Evolutionary conservation across 208 protist species (phyloP).

Genomic region (Hexamita inflata): DNA sequence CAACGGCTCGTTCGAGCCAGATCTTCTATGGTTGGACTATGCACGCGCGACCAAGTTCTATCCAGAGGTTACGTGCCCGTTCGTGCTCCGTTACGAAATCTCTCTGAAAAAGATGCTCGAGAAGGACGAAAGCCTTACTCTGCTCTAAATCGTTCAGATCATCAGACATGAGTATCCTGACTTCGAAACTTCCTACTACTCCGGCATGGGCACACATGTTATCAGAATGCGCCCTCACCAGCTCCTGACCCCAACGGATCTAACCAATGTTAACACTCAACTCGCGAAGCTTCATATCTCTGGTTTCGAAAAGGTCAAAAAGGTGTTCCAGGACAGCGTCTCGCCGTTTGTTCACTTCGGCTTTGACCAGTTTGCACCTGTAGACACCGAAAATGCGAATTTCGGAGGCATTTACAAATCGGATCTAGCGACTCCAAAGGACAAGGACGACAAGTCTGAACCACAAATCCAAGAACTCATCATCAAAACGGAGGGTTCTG

Average conservation of each 20-base stretch:
- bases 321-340: not conserved
- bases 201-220: not conserved
- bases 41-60: not conserved
- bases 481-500: conserved; percentile 82
- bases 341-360: not conserved
- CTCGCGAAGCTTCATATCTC: not conserved
- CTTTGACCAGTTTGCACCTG: not conserved
- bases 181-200: not conserved
- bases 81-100: not conserved
- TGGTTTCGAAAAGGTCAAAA: not conserved
- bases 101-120: not conserved
- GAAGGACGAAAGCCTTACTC: not conserved
- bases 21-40: not conserved
- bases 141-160: not conserved
- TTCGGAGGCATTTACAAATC: conserved; percentile 57
- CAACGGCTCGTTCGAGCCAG: no score
- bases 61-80: not conserved
- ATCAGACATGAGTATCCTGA: not conserved
- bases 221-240: not conserved
- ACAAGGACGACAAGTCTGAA: not conserved
- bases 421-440: not conserved
- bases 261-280: not conserved
- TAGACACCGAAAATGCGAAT: conserved; percentile 30
- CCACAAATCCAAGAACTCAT: conserved; percentile 30
- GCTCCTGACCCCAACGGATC: not conserved